These are phyloP conservation scores for Balamuthia mandrillaris DNA, from an alignment of 208 protist genomes.

Conservation along the genomic window DNA sequence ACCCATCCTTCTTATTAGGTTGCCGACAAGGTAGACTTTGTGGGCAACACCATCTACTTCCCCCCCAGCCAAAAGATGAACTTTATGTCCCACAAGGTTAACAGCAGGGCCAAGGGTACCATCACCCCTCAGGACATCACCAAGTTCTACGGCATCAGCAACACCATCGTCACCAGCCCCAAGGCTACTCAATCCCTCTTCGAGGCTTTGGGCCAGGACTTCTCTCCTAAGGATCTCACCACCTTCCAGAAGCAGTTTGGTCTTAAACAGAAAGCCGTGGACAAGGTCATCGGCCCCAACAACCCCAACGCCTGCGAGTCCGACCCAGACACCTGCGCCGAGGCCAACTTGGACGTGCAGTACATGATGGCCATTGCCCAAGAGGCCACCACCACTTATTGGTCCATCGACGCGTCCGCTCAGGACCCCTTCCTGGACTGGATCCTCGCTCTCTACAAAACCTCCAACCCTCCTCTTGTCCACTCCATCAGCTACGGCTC, in stretches of 20 bases:
- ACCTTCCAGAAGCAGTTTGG: neutral
- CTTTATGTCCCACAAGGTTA: too few species aligned
- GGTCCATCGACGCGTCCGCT: neutral
- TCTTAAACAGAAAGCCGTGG: neutral
- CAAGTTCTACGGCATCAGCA: neutral
- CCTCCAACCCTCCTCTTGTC: neutral
- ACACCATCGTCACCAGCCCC: neutral
- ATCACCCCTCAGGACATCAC: neutral
- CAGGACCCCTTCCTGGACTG: conserved; percentile 27
- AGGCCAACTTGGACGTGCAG: neutral
- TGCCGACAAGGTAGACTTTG: neutral
- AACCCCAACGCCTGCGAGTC: neutral
- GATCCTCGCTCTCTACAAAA: conserved; percentile 11
- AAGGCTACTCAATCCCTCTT: neutral
- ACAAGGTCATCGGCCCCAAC: neutral
- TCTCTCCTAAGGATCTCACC: neutral
- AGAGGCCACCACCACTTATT: conserved; percentile 13
- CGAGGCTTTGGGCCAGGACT: neutral
- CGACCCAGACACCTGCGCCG: neutral
- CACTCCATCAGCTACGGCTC: conserved; percentile 18
- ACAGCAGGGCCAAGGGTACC: neutral
- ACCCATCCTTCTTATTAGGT: neutral
- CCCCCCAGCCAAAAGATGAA: too few species aligned
- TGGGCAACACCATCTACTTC: neutral
- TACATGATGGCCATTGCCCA: conserved; percentile 12